Conservation (phyloP, 805 yeast species). For the Zygosaccharomyces bisporus region DNA sequence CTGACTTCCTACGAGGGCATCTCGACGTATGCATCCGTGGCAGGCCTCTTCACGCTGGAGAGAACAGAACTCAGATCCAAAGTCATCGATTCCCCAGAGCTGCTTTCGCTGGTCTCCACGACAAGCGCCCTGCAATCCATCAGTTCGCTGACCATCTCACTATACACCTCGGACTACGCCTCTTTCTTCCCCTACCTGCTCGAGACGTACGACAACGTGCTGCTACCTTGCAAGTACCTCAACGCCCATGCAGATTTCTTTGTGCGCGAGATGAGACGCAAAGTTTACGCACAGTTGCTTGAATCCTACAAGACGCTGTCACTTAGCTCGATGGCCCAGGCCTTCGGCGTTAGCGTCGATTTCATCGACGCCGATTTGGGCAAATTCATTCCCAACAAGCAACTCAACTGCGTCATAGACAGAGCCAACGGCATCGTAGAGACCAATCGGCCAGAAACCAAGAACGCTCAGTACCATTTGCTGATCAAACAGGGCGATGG, state of each 20-base stretch:
- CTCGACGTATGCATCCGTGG: conserved; percentile 79
- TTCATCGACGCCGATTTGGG: conserved; percentile 85
- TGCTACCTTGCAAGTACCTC: conserved; percentile 63
- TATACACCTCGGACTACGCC: conserved; percentile 84
- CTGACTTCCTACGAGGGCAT: conserved; percentile 84
- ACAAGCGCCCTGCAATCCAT: conserved; percentile 74
- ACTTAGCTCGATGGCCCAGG: conserved; percentile 87
- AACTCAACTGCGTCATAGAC: conserved; percentile 92
- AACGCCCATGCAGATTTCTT: conserved; percentile 77
- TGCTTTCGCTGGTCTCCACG: conserved; percentile 71
- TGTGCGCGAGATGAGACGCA: conserved; percentile 88
- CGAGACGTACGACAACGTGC: conserved; percentile 68
- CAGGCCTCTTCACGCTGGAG: conserved; percentile 80
- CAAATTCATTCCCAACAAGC: conserved; percentile 87
- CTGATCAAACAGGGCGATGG: conserved; percentile 91
- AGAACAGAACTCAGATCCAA: conserved; percentile 81
- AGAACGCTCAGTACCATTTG: conserved; percentile 86
- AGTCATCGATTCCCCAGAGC: conserved; percentile 91
- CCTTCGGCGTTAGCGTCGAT: conserved; percentile 83
- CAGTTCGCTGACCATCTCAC: conserved; percentile 74
- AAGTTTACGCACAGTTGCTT: conserved; percentile 88
- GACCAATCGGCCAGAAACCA: conserved; percentile 94
- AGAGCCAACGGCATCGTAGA: conserved; percentile 92
- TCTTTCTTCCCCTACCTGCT: conserved; percentile 73
- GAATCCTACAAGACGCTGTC: conserved; percentile 93